Percentiles rank a stretch among this genome's conserved stretches.
Evolutionary conservation across 257 asterid species (phyloP).

Genomic region (Salvia splendens): DNA sequence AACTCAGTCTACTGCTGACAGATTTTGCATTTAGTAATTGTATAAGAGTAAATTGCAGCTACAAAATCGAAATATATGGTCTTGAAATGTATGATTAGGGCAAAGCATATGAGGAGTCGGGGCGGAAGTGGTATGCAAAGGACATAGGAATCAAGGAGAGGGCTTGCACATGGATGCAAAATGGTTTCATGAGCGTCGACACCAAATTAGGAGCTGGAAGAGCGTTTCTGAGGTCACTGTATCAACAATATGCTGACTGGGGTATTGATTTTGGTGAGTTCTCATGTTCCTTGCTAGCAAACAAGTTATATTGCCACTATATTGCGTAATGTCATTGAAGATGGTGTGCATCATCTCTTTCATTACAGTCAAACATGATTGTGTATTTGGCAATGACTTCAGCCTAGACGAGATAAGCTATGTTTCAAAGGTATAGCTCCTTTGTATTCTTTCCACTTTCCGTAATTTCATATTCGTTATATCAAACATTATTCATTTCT

Average conservation of each 20-base stretch:
- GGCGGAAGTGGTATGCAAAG: constrained; percentile 66
- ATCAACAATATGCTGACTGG: constrained; percentile 93
- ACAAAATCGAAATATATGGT: constrained; percentile 3
- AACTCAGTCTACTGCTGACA: not conserved
- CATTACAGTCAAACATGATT: constrained; percentile 82
- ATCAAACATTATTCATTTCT: constrained; percentile 9
- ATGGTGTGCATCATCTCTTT: constrained; percentile 23
- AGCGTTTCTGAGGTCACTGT: constrained; percentile 87
- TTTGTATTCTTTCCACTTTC: constrained; percentile 9
- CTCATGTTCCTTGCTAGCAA: constrained; percentile 1
- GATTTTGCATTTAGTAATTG: constrained; percentile 16
- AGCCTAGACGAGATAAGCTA: constrained; percentile 69
- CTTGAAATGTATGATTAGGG: constrained; percentile 49
- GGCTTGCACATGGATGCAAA: constrained; percentile 82
- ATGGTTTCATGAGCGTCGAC: constrained; percentile 94
- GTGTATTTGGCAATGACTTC: constrained; percentile 88
- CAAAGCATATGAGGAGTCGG: constrained; percentile 70
- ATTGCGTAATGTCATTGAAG: not conserved
- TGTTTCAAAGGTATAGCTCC: constrained; percentile 69
- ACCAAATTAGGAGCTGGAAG: constrained; percentile 78
- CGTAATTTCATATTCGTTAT: not conserved
- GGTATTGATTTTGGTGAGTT: constrained; percentile 86
- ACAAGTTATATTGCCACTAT: not conserved
- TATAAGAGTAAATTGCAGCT: not conserved
- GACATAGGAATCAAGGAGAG: constrained; percentile 80